Base-by-base conservation (phyloP, 148 eudicot genomes). In the Chenopodium album region DNA sequence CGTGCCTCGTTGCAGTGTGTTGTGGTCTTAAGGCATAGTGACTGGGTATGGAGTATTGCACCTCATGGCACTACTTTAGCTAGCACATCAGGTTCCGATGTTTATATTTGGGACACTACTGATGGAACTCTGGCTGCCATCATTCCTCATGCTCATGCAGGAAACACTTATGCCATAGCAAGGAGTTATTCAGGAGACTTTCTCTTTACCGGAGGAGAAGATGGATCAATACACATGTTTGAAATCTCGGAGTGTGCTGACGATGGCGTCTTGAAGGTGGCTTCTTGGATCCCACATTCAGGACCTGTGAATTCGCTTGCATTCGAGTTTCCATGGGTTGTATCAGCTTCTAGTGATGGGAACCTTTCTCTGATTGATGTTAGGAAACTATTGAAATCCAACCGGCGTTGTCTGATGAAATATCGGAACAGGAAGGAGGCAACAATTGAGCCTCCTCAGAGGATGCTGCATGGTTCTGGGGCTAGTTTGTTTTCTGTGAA, bases 271-370 rank as follows among this genome's bases (percentile, higher is more conserved):
- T 67, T 54, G 13, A 88, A 86, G 76, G 90, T 94, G 79, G 98
- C 94, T 11, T 89, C 92, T 54, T 97, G 99, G 99, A 66, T 77
- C 79, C 98, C 99, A 71, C 99, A 97, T 80, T 82, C 91, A 1
- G 94, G 95, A 32, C 81, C 95, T 16, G 97, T 94, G 17, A 80
- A 90, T 88, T 94, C 95, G 31, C 93, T 97, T 83, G 89, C 98
- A 14, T 97, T 97, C 20, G 99, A 97, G 90, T 97, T 94, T 81
- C 99, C 99, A 4, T 97, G 98, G 99, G 92, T 97, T 28, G 99
- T 92, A 59, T 94, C 98, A 44, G 95, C 97, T 84, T 91, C 99
- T 2, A 84, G 88, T 83, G 98, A 97, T 78, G 99, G 99, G 50
- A 91, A 86, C 76, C 88, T 97, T 4, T 87, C 97, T 29, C 91